A percentile compares a stretch with the other conserved stretches of the same genome.
Conservation (phyloP, 176 grass and related monocot genomes). For the maize (Zea mays) region Zm-B73-REFERENCE-NAM-5.0 NC_050103.1:117807001-117807500, state of each 20-base stretch:
- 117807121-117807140: neutral
- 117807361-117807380: neutral
- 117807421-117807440: constrained; percentile 5
- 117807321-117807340: neutral
- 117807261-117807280: neutral
- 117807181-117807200: neutral
- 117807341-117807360: neutral
- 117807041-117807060: no score
- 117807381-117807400: neutral
- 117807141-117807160: neutral
- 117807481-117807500: neutral
- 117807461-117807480: neutral
- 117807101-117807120: neutral
- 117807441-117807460: neutral
- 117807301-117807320: neutral
- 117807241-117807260: neutral
- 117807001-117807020: no score
- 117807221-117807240: neutral
- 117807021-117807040: no score
- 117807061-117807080: no score
- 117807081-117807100: neutral
- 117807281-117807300: neutral
- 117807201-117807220: neutral
- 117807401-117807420: neutral
- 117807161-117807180: neutral